Percentiles rank a stretch among this genome's conserved stretches.
phyloP scores from a whole-genome alignment of 2,329 filamentous ascomycete genomes.

The Penicillium sp. region DNA sequence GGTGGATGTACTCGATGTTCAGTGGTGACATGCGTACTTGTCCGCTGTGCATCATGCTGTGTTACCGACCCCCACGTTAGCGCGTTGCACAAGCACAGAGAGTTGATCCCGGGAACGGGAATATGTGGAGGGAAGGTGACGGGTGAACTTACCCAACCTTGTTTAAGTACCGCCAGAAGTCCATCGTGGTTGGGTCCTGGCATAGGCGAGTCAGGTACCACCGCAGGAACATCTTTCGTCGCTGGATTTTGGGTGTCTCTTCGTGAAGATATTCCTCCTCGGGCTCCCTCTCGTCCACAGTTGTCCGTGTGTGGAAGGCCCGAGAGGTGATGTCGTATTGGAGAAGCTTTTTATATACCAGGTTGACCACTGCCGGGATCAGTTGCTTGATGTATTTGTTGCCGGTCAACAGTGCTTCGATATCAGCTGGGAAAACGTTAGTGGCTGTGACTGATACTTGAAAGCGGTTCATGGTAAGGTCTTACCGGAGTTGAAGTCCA shows the following conservation, averaged over 20 bases:
- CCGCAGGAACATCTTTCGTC: constrained; percentile 74
- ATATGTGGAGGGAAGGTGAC: background rate
- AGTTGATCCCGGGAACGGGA: too few relatives aligned
- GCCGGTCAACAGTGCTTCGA: constrained; percentile 66
- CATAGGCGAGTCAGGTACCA: constrained; percentile 74
- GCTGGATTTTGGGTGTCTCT: constrained; percentile 69
- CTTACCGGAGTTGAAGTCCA: constrained; percentile 70
- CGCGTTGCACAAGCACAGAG: background rate
- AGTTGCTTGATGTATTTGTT: constrained; percentile 77
- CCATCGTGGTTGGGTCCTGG: constrained; percentile 69
- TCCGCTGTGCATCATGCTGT: constrained; percentile 75
- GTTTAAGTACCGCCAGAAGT: constrained; percentile 81
- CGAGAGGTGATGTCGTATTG: constrained; percentile 79
- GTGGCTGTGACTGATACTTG: background rate
- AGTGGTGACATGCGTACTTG: constrained; percentile 68
- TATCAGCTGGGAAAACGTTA: constrained; percentile 55
- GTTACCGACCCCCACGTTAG: background rate
- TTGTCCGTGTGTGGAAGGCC: constrained; percentile 62
- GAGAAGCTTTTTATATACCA: constrained; percentile 78
- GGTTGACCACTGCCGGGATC: constrained; percentile 78
- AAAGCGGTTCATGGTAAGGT: constrained; percentile 10
- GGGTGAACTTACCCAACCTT: constrained; percentile 65
- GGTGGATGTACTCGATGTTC: constrained; percentile 77
- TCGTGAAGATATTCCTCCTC: constrained; percentile 63
- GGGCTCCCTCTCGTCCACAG: constrained; percentile 61